Evolutionary conservation across 129 eudicot species (phyloP), one percentile per base, ranked within the genome.

Genomic region (Dittrichia graveolens): DNA sequence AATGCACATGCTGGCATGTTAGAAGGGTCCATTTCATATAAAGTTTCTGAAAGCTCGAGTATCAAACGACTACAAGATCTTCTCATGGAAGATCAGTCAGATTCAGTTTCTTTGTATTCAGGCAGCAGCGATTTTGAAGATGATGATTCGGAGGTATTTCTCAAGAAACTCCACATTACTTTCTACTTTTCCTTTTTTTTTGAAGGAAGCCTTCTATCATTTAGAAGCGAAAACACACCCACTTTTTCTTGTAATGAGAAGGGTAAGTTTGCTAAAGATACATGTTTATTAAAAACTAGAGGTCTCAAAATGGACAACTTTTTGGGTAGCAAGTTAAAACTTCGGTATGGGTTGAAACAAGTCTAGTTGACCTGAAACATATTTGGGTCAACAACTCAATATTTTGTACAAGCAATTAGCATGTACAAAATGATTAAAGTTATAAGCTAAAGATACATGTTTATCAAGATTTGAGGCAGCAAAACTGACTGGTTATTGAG

Each of bases 61-160:
- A 61, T 78, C 71, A 85, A 79, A 60, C 79, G 83, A 53, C 91
- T 88, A 6, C 87, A 82, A 73, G 97, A 88, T 78, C 87, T 85
- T 45, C 84, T 91, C 35, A 38, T 57, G 47, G 97, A 91, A 70
- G 86, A 89, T 31, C 78, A 88, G 24, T 85, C 97, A 11, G 87
- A 85, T 65, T 59, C 89, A 13, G 64, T 85, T 48, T 85, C 88
- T 40, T 31, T 68, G 16, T 64, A 75, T 68, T 83, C 91, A 53
- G 61, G 38, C 57, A 58, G 35, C 31, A 65, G 75, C 68, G 74
- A 71, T 52, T 75, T 80, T 42, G 18, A 43, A 47, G 91, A 73
- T 39, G 87, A 87, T 31, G 77, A 81, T 52, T 63, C 76, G 7
- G 75, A 83, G 96, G 96, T 90, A 80, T 18, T 68, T 50, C 16